A percentile compares a stretch with the other conserved stretches of the same genome.
These are phyloP conservation scores for Lichtheimia corymbifera DNA, from an alignment of 371 early-diverging fungal genomes.

Conservation along the genomic window DNA sequence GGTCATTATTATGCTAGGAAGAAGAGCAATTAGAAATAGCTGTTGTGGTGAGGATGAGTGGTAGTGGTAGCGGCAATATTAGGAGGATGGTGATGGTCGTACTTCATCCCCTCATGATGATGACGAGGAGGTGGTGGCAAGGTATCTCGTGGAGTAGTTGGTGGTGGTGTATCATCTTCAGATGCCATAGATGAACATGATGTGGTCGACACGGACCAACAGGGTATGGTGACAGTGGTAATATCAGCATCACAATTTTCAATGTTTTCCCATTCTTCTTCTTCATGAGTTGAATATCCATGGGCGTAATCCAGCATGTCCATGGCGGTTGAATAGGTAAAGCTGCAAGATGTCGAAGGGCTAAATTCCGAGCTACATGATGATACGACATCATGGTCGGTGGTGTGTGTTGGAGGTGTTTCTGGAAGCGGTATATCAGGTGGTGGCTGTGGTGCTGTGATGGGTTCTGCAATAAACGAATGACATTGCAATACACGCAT, in stretches of 20 bases:
- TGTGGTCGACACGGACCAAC: constrained; percentile 21
- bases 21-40: too few species aligned
- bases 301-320: constrained; percentile 15
- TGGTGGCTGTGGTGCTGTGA: constrained; percentile 5
- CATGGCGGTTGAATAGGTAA: constrained; percentile 11
- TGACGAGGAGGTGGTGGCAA: constrained; percentile 1
- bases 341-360: background rate
- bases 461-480: constrained; percentile 43
- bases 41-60: too few species aligned
- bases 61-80: too few species aligned
- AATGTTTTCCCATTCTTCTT: background rate
- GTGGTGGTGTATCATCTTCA: constrained; percentile 12
- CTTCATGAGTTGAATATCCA: constrained; percentile 6
- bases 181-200: constrained; percentile 33
- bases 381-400: constrained; percentile 2
- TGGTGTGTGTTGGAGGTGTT: background rate
- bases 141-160: background rate
- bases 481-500: constrained; percentile 56
- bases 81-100: too few species aligned
- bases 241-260: background rate
- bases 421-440: background rate
- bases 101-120: too few species aligned
- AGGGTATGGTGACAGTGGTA: too few species aligned
- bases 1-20: too few species aligned
- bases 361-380: too few species aligned